Percentiles rank a stretch among this genome's conserved stretches.
Conservation (phyloP, 768 basidiomycete genomes). For the Suillus decipiens region DNA sequence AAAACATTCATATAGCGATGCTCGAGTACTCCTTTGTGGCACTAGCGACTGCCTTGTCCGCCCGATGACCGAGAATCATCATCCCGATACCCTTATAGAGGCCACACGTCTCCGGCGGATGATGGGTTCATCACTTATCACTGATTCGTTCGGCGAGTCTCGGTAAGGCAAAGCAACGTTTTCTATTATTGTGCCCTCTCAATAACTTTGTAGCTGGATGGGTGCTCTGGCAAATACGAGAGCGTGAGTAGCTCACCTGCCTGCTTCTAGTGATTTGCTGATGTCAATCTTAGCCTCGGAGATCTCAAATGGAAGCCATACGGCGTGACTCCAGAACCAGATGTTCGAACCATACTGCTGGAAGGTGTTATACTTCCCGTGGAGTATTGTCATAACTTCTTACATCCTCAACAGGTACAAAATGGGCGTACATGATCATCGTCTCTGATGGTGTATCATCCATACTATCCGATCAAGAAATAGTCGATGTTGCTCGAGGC, state of each 20-base stretch:
- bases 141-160: constrained; percentile 93
- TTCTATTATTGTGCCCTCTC: constrained; percentile 1
- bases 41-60: constrained; percentile 71
- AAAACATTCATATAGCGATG: constrained; percentile 59
- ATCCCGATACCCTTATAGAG: constrained; percentile 90
- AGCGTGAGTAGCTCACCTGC: constrained; percentile 51
- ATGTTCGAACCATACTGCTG: constrained; percentile 74
- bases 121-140: constrained; percentile 87
- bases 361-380: constrained; percentile 51
- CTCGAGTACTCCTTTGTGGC: constrained; percentile 81
- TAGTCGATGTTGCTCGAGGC: constrained; percentile 83
- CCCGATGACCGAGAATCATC: constrained; percentile 93
- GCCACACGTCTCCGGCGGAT: constrained; percentile 81
- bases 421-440: constrained; percentile 86
- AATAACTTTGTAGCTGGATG: constrained; percentile 73
- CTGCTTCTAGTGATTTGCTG: constrained; percentile 5
- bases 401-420: constrained; percentile 51
- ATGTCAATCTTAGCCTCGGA: constrained; percentile 59
- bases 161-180: constrained; percentile 46
- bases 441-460: constrained; percentile 95
- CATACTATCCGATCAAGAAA: constrained; percentile 89
- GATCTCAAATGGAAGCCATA: constrained; percentile 88
- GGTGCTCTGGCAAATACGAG: constrained; percentile 91
- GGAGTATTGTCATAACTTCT: constrained; percentile 3
- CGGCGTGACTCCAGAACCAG: constrained; percentile 92